Evolutionary conservation across 2,329 filamentous ascomycete genomes (phyloP).

Genomic region (Amauroascus verrucosus): DNA sequence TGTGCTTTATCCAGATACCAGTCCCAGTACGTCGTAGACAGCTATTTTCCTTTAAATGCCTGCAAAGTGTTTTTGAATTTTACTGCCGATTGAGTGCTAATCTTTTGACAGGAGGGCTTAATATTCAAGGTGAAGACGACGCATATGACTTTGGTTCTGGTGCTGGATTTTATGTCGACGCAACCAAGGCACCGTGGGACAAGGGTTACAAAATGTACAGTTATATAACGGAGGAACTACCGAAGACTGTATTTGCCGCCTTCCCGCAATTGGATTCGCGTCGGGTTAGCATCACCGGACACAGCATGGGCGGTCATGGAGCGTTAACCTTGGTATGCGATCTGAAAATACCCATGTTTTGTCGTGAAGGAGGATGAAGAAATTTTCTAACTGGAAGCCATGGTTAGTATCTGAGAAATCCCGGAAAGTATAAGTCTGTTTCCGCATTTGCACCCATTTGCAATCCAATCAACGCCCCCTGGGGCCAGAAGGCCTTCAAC

Average conservation of each 20-base stretch:
- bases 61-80: too few relatives aligned
- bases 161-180: conserved; percentile 91
- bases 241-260: conserved; percentile 58
- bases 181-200: conserved; percentile 62
- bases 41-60: not conserved
- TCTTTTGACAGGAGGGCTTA: conserved; percentile 51
- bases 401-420: conserved; percentile 71
- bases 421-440: conserved; percentile 77
- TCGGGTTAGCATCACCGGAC: conserved; percentile 76
- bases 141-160: conserved; percentile 83
- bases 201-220: conserved; percentile 86
- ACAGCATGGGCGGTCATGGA: conserved; percentile 96
- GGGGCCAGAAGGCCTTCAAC: conserved; percentile 89
- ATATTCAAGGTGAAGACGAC: conserved; percentile 75
- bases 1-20: conserved; percentile 92
- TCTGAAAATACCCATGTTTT: not conserved
- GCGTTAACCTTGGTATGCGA: conserved; percentile 62
- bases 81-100: not conserved
- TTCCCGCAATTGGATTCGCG: conserved; percentile 61
- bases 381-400: not conserved
- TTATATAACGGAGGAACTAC: conserved; percentile 86
- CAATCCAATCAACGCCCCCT: conserved; percentile 76
- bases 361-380: too few relatives aligned
- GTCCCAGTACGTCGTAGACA: conserved; percentile 53
- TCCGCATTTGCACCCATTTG: conserved; percentile 83